Conservation (phyloP, 495 filamentous ascomycete species). For the Penicillium egyptiacum region DNA sequence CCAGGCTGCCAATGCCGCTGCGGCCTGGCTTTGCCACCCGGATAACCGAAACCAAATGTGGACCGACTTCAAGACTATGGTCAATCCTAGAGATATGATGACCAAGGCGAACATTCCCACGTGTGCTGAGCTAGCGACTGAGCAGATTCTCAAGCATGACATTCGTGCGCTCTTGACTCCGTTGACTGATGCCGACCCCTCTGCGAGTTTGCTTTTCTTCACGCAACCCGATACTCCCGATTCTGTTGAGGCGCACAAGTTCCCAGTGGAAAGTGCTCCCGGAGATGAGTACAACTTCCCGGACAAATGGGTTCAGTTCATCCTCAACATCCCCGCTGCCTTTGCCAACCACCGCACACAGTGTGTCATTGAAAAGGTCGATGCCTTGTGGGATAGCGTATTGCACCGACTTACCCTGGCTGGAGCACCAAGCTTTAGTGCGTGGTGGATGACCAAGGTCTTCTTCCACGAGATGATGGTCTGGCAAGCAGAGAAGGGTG, state of each 20-base stretch:
- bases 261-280: slow-evolving; percentile 36
- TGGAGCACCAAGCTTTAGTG: slow-evolving; percentile 81
- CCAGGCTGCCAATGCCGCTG: slow-evolving; percentile 65
- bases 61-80: slow-evolving; percentile 79
- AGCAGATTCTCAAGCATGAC: slow-evolving; percentile 70
- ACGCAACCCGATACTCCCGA: slow-evolving; percentile 45
- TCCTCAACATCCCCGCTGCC: slow-evolving; percentile 67
- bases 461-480: slow-evolving; percentile 95
- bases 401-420: slow-evolving; percentile 63
- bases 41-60: slow-evolving; percentile 75
- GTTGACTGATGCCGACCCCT: slow-evolving; percentile 35
- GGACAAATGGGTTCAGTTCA: slow-evolving; percentile 82
- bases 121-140: slow-evolving; percentile 49
- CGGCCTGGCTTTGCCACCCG: slow-evolving; percentile 50
- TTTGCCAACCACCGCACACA: slow-evolving; percentile 71
- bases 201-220: slow-evolving; percentile 37
- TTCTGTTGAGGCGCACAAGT: slow-evolving; percentile 35
- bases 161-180: slow-evolving; percentile 66
- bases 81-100: slow-evolving; percentile 62
- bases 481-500: slow-evolving; percentile 89
- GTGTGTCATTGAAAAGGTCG: slow-evolving; percentile 49
- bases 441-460: slow-evolving; percentile 98
- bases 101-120: slow-evolving; percentile 43
- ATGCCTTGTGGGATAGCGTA: slow-evolving; percentile 48
- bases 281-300: slow-evolving; percentile 64